Evolutionary conservation across 495 filamentous ascomycete species (phyloP).

Genomic region (Neurospora pannonica): DNA sequence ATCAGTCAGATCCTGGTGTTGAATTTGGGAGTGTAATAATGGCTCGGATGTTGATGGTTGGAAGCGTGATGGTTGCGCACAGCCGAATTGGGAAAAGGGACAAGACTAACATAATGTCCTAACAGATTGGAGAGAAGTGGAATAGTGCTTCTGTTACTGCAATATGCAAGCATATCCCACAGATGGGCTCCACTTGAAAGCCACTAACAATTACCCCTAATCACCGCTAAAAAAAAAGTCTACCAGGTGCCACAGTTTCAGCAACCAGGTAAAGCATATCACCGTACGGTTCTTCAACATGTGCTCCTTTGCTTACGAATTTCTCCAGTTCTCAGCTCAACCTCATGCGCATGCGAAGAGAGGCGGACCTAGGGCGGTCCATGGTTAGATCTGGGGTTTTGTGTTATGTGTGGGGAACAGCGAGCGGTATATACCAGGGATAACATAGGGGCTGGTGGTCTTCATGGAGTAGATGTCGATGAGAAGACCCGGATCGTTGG

Average conservation of each 20-base stretch:
- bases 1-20: background rate
- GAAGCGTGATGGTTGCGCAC: background rate
- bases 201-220: background rate
- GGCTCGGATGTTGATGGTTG: background rate
- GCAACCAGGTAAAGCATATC: background rate
- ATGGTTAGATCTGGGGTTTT: no score
- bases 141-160: background rate
- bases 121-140: background rate
- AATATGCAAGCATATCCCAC: background rate
- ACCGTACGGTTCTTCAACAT: background rate
- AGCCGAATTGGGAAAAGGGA: background rate
- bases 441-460: conserved; percentile 19
- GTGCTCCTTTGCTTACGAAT: background rate
- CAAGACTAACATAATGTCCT: background rate
- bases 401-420: background rate
- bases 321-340: background rate
- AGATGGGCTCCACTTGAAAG: background rate
- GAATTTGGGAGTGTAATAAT: background rate
- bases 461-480: conserved; percentile 37
- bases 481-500: conserved; percentile 34
- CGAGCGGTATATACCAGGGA: conserved; percentile 19
- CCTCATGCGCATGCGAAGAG: conserved; percentile 9
- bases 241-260: background rate
- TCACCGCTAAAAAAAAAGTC: background rate
- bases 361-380: conserved; percentile 5